These are phyloP conservation scores for Fusarium goolgardi DNA, from an alignment of 2,329 filamentous ascomycete species.

Conservation along the genomic window DNA sequence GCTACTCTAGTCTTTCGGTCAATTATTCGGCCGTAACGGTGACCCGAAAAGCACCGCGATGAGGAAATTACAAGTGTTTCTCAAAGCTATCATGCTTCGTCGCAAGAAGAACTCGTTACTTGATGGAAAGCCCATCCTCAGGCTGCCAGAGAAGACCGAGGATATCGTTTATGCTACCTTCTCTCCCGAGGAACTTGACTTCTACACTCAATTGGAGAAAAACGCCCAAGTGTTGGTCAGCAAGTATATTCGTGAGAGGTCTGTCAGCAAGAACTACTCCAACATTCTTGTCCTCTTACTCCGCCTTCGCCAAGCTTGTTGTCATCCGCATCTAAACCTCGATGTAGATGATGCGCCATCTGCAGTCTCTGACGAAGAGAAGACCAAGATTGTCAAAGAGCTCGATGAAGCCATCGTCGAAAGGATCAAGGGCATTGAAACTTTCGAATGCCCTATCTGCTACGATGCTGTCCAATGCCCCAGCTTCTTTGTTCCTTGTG, in stretches of 20 bases:
- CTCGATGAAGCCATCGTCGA: slow-evolving; percentile 70
- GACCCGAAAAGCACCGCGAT: slow-evolving; percentile 73
- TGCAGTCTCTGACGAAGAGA: slow-evolving; percentile 59
- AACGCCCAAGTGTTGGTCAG: slow-evolving; percentile 78
- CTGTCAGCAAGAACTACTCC: slow-evolving; percentile 76
- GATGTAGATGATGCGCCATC: slow-evolving; percentile 53
- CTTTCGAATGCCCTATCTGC: slow-evolving; percentile 85
- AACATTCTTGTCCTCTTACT: slow-evolving; percentile 84
- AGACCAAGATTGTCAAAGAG: slow-evolving; percentile 71
- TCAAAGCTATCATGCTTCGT: slow-evolving; percentile 84
- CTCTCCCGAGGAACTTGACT: slow-evolving; percentile 76
- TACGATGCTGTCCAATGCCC: slow-evolving; percentile 81
- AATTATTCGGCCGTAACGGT: slow-evolving; percentile 52
- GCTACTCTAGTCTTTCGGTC: slow-evolving; percentile 55
- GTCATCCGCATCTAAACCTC: slow-evolving; percentile 50
- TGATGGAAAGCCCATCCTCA: slow-evolving; percentile 83
- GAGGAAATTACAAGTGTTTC: slow-evolving; percentile 76
- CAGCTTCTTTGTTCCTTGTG: slow-evolving; percentile 83
- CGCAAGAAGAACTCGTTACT: slow-evolving; percentile 83
- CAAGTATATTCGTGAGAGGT: slow-evolving; percentile 76
- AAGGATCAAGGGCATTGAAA: slow-evolving; percentile 69
- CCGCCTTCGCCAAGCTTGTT: slow-evolving; percentile 79
- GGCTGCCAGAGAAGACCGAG: slow-evolving; percentile 79
- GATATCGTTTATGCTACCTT: slow-evolving; percentile 81
- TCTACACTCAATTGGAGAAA: slow-evolving; percentile 79